Conservation (phyloP, 176 grass and related monocot species). For the Oryza australiensis region DNA sequence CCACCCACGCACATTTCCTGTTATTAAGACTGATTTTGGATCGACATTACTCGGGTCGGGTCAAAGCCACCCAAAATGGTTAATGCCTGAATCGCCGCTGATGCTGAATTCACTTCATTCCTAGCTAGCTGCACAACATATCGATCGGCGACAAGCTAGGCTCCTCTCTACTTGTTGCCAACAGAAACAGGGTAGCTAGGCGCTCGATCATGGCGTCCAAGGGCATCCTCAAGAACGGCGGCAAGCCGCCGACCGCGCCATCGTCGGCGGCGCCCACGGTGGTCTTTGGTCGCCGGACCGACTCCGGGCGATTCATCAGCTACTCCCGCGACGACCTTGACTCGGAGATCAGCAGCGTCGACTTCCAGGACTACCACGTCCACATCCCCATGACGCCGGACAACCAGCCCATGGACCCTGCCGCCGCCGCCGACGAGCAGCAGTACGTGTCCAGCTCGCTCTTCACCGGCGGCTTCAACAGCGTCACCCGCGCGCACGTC, state of each 20-base stretch:
- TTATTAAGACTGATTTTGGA: neutral
- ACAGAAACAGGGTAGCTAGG: neutral
- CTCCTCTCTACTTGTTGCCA: no score
- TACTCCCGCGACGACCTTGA: conserved; percentile 96
- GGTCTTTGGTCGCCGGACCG: conserved; percentile 74
- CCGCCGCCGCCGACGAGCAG: conserved; percentile 53
- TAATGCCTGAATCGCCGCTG: neutral
- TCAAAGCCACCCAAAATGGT: neutral
- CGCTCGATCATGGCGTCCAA: conserved; percentile 56
- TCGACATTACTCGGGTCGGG: neutral
- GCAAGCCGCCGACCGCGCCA: conserved; percentile 60
- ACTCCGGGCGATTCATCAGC: conserved; percentile 94
- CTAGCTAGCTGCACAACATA: neutral
- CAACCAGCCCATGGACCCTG: conserved; percentile 85
- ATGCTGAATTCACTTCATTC: neutral
- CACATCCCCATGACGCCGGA: conserved; percentile 95
- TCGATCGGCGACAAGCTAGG: neutral
- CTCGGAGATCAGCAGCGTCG: conserved; percentile 93
- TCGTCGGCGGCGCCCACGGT: conserved; percentile 56
- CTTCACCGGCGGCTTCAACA: conserved; percentile 98
- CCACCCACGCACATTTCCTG: neutral
- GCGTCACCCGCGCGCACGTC: conserved; percentile 74
- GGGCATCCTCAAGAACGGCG: conserved; percentile 72
- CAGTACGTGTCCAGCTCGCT: conserved; percentile 78
- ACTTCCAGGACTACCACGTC: conserved; percentile 89